Evolutionary conservation across 805 yeast species (phyloP).

Genomic region (Yarrowia bubula): DNA sequence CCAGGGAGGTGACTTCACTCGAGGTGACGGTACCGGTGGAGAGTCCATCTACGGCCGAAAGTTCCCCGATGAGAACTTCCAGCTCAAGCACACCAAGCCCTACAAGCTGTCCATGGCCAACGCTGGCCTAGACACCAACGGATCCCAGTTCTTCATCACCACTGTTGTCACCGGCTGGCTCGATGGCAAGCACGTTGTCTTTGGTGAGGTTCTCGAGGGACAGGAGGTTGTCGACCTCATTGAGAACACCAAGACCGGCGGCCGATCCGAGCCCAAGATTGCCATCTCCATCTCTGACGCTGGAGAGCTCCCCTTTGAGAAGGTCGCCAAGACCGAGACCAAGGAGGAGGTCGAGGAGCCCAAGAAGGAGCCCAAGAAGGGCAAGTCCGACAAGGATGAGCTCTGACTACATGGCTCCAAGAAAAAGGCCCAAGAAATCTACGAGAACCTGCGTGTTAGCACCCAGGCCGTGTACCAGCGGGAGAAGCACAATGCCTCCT

Average conservation of each 20-base stretch:
- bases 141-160: conserved; percentile 93
- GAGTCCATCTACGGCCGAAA: conserved; percentile 70
- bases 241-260: conserved; percentile 66
- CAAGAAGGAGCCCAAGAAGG: conserved; percentile 25
- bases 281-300: conserved; percentile 63
- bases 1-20: conserved; percentile 85
- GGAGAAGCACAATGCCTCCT: conserved; percentile 17
- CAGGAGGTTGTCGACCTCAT: conserved; percentile 74
- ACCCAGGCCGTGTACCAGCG: conserved; percentile 17
- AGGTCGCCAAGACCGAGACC: conserved; percentile 28
- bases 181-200: conserved; percentile 92
- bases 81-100: conserved; percentile 57
- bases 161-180: conserved; percentile 90
- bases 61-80: conserved; percentile 75
- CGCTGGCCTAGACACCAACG: conserved; percentile 69
- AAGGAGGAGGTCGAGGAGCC: conserved; percentile 32
- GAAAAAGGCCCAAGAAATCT: conserved; percentile 5
- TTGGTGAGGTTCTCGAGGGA: conserved; percentile 86
- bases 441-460: not conserved
- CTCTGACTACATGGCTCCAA: conserved; percentile 32
- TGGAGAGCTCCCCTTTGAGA: conserved; percentile 50
- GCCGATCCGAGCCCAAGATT: conserved; percentile 69
- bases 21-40: conserved; percentile 67
- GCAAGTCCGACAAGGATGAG: conserved; percentile 32
- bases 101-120: conserved; percentile 75